Percentiles rank a stretch among this genome's conserved stretches.
phyloP scores from a whole-genome alignment of 805 yeast genomes.

The Candida montana region DNA sequence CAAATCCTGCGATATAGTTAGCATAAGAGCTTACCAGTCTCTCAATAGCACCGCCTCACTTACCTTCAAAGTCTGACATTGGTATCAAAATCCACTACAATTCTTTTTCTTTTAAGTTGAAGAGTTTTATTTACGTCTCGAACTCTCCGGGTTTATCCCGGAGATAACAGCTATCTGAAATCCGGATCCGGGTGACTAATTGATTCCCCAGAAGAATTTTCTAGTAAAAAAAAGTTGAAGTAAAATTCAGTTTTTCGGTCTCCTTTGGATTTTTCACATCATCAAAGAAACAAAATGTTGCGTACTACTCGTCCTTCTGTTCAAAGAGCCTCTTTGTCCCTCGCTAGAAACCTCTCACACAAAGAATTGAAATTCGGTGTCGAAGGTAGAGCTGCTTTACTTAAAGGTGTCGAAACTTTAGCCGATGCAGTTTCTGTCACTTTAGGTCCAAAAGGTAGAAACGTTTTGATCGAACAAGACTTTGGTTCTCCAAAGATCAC shows the following conservation, averaged over 20 bases:
- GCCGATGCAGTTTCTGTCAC: slow-evolving; percentile 95
- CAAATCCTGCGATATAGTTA: slow-evolving; percentile 55
- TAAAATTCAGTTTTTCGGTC: slow-evolving; percentile 2
- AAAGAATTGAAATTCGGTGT: slow-evolving; percentile 97
- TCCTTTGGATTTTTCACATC: background rate
- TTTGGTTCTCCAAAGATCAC: slow-evolving; percentile 98
- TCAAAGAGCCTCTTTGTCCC: slow-evolving; percentile 19
- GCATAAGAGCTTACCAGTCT: background rate
- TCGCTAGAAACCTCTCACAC: slow-evolving; percentile 44
- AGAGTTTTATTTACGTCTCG: too few relatives aligned
- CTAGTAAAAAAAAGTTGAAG: background rate
- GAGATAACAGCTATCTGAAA: too few relatives aligned
- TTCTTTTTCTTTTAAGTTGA: too few relatives aligned
- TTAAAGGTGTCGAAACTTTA: slow-evolving; percentile 86
- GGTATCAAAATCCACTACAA: too few relatives aligned
- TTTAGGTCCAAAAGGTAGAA: slow-evolving; percentile 97
- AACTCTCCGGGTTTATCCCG: slow-evolving; percentile 1
- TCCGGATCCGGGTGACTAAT: background rate
- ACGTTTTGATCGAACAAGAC: slow-evolving; percentile 93
- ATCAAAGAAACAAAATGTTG: slow-evolving; percentile 16
- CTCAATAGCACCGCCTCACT: background rate
- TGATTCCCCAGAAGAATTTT: background rate
- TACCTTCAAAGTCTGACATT: slow-evolving; percentile 27
- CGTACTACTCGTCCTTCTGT: slow-evolving; percentile 24
- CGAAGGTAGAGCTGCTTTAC: slow-evolving; percentile 43